Base-by-base conservation (phyloP, 192 early-diverging fungal species). In the Coemansia sp. region DNA sequence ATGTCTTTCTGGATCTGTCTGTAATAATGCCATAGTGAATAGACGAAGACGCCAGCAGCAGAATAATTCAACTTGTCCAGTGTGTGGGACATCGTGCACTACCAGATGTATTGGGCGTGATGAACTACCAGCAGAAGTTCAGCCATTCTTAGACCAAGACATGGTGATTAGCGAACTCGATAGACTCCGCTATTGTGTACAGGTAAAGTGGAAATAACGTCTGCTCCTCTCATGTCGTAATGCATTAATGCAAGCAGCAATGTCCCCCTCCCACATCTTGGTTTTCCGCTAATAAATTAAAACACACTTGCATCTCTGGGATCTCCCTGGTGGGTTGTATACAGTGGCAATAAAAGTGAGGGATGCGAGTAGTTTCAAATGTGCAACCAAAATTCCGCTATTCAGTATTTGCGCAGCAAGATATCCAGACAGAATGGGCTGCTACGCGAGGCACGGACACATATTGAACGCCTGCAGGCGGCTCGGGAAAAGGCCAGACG, bases 121-220 rank as follows among this genome's bases (percentile, higher is more conserved):
- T 18, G 48, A 55, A 19, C 52, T 79, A 14, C 67, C 70, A 8
- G 10, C 27, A 5, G 76, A 79, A 0, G 67, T 63, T 6, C 67
- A 60, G 21, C 14, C 56, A 6, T 73, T 79, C 22, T 67, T 79
- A 19, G 61, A 62, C 64, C 26, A 55, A 3, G 44, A 59, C 8
- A 23, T 51, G 21, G 51, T 73, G 53, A 56, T 79, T 5, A 51
- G 56, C 34, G 76, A 79, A 58, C 58, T 73, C 28, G 76, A 79
- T 21, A 53, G 68, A 14, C 64, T 79, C 7, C 67, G 76, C 7
- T 67, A 73, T 60, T 63, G 67, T 38, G 28, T 73, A 12, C 64
- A 73, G 57, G 76, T 62, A 78, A 62, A 38, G 48, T 22, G 9
- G 0, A 49, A 55, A n/a, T 25, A 19, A 2, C 9, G 44, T 1